A percentile compares a stretch with the other conserved stretches of the same genome.
Conservation (phyloP, 371 early-diverging fungal species). For the Chytridiales sp. region DNA sequence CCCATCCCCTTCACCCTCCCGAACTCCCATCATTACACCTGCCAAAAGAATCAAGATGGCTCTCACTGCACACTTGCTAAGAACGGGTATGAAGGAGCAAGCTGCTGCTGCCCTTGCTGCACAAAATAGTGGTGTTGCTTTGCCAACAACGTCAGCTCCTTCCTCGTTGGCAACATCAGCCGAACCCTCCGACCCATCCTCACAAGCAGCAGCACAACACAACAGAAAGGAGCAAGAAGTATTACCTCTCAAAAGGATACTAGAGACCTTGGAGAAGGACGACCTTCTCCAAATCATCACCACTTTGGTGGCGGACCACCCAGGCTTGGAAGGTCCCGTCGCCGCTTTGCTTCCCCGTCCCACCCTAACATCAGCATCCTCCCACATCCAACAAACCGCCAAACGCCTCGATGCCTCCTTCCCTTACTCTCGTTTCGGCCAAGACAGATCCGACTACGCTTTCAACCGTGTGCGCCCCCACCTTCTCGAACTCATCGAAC, state of each 20-base stretch:
- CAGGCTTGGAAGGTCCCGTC: slow-evolving; percentile 68
- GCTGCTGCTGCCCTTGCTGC: no score
- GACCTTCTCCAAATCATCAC: slow-evolving; percentile 72
- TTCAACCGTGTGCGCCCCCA: slow-evolving; percentile 81
- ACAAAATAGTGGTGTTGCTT: no score
- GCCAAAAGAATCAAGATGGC: no score
- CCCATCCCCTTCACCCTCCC: no score
- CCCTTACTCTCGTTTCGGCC: slow-evolving; percentile 79
- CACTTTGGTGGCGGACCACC: slow-evolving; percentile 69
- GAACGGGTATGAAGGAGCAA: no score
- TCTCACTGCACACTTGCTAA: no score
- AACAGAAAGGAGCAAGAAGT: no score
- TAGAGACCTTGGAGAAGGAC: slow-evolving; percentile 63
- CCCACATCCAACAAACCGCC: slow-evolving; percentile 66
- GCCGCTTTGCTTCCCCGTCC: slow-evolving; percentile 82
- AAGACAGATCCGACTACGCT: slow-evolving; percentile 74
- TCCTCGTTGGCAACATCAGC: no score
- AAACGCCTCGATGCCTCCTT: slow-evolving; percentile 67
- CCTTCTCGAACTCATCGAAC: slow-evolving; percentile 72
- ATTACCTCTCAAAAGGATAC: slow-evolving; percentile 29
- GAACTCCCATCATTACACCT: no score
- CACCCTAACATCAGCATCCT: slow-evolving; percentile 73
- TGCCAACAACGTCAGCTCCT: no score
- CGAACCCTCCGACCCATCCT: no score
- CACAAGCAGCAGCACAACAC: no score